These are phyloP conservation scores for Fusarium penzigii DNA, from an alignment of 2,329 filamentous ascomycete genomes.

Conservation along the genomic window DNA sequence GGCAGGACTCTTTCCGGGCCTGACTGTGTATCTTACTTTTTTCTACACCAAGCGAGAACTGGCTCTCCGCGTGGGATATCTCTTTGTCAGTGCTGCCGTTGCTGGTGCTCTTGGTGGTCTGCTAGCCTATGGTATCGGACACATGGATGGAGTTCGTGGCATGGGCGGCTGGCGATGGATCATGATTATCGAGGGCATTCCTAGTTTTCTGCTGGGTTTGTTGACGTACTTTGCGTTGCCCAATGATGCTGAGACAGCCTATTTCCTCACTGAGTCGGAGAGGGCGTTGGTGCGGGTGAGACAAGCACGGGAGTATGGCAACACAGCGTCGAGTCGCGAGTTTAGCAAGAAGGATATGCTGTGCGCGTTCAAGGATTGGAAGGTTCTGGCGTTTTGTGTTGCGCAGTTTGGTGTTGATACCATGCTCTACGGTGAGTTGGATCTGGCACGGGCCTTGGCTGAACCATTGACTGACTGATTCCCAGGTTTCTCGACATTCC, in stretches of 20 bases:
- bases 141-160: slow-evolving; percentile 68
- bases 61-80: slow-evolving; percentile 70
- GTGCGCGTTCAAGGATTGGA: slow-evolving; percentile 72
- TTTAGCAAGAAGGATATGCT: slow-evolving; percentile 62
- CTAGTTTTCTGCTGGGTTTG: slow-evolving; percentile 41
- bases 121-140: slow-evolving; percentile 71
- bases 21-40: slow-evolving; percentile 70
- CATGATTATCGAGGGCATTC: slow-evolving; percentile 55
- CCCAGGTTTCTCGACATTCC: slow-evolving; percentile 70
- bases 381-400: slow-evolving; percentile 68
- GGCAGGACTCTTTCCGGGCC: slow-evolving; percentile 69
- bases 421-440: slow-evolving; percentile 63
- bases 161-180: slow-evolving; percentile 73
- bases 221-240: slow-evolving; percentile 38
- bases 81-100: slow-evolving; percentile 70
- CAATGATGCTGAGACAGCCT: slow-evolving; percentile 52
- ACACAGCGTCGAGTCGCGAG: slow-evolving; percentile 46
- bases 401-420: slow-evolving; percentile 74
- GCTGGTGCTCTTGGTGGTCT: slow-evolving; percentile 73
- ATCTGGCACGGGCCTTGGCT: background rate
- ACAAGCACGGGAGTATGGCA: slow-evolving; percentile 45
- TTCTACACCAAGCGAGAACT: slow-evolving; percentile 77
- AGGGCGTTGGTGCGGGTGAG: slow-evolving; percentile 63
- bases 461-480: background rate
- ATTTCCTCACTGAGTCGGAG: slow-evolving; percentile 59